Conservation (phyloP, 371 early-diverging fungal species). For the Circinella umbellata region DNA sequence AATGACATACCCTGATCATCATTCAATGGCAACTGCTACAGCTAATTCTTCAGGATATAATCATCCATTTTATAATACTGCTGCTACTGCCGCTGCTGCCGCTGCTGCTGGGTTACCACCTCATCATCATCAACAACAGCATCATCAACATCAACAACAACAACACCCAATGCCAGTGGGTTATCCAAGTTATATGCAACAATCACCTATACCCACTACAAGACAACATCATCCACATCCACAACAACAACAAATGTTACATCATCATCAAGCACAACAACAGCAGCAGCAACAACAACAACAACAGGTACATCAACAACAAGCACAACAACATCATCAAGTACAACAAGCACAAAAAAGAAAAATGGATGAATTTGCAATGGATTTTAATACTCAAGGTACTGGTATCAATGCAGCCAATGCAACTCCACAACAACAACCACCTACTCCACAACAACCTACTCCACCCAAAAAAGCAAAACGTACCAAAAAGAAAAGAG, state of each 20-base stretch:
- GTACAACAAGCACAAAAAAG: slow-evolving; percentile 8
- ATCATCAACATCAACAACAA: slow-evolving; percentile 15
- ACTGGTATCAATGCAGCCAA: no score
- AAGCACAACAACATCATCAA: no score
- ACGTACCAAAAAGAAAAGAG: slow-evolving; percentile 28
- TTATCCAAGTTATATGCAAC: slow-evolving; percentile 3
- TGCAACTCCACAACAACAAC: not conserved
- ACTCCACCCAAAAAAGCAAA: slow-evolving; percentile 21
- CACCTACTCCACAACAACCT: not conserved
- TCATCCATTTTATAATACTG: not conserved
- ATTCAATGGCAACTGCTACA: not conserved
- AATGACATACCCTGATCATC: slow-evolving; percentile 1
- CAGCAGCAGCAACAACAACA: no score
- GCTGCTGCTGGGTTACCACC: no score
- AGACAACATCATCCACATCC: not conserved
- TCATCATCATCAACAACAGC: no score
- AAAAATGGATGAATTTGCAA: slow-evolving; percentile 3
- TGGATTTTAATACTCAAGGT: not conserved
- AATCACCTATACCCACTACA: slow-evolving; percentile 3
- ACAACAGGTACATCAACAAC: no score
- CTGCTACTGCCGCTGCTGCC: not conserved
- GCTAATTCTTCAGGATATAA: not conserved
- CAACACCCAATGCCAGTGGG: slow-evolving; percentile 9
- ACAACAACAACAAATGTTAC: slow-evolving; percentile 9
- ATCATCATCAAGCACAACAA: slow-evolving; percentile 25